Conservation (phyloP, 2,329 filamentous ascomycete species). For the Neurospora sp. region DNA sequence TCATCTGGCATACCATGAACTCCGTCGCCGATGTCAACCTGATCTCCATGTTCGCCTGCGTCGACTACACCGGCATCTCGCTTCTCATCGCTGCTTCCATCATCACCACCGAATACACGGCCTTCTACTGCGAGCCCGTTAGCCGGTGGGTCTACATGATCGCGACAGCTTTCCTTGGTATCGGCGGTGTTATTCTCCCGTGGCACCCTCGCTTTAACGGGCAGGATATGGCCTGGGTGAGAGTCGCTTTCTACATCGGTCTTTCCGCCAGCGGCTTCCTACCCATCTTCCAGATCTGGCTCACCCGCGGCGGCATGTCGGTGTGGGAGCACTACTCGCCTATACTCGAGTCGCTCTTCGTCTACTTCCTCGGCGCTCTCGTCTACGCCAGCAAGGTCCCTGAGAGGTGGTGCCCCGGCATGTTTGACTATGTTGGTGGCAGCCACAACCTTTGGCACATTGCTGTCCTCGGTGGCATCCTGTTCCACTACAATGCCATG, state of each 20-base stretch:
- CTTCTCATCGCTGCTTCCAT: slow-evolving; percentile 91
- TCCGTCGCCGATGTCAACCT: slow-evolving; percentile 82
- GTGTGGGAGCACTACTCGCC: slow-evolving; percentile 85
- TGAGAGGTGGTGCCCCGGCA: slow-evolving; percentile 83
- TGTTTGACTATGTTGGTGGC: slow-evolving; percentile 90
- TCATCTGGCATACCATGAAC: slow-evolving; percentile 98
- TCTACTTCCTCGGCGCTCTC: slow-evolving; percentile 76
- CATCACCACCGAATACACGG: slow-evolving; percentile 96
- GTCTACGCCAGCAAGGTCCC: slow-evolving; percentile 89
- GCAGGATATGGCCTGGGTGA: slow-evolving; percentile 81
- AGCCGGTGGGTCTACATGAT: slow-evolving; percentile 81
- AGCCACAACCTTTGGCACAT: slow-evolving; percentile 98
- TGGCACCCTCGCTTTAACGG: slow-evolving; percentile 97
- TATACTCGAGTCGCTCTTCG: slow-evolving; percentile 72
- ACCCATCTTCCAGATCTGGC: slow-evolving; percentile 73
- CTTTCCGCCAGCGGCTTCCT: slow-evolving; percentile 82
- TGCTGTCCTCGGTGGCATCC: slow-evolving; percentile 84
- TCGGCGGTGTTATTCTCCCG: slow-evolving; percentile 81
- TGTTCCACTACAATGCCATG: slow-evolving; percentile 98
- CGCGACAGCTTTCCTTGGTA: slow-evolving; percentile 68
- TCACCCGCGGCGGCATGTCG: slow-evolving; percentile 67
- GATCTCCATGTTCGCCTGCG: slow-evolving; percentile 91
- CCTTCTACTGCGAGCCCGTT: slow-evolving; percentile 92
- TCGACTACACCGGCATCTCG: slow-evolving; percentile 97
- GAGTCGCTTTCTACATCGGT: slow-evolving; percentile 84